phyloP scores from a whole-genome alignment of 495 filamentous ascomycete genomes.

The Hypoxylon trugodes region DNA sequence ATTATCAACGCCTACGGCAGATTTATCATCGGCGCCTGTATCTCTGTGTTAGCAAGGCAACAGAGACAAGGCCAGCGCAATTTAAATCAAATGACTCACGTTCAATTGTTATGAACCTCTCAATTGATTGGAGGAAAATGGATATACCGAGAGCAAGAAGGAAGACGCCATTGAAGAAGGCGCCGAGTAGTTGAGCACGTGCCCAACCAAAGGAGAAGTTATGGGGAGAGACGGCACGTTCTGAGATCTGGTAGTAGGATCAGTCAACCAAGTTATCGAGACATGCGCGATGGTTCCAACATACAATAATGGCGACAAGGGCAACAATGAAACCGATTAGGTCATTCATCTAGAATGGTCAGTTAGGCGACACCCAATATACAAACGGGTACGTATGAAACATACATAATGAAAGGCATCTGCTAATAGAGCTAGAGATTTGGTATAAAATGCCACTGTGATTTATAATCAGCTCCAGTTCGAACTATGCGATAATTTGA shows the following conservation, averaged over 20 bases:
- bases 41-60: constrained; percentile 54
- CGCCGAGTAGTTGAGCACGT: constrained; percentile 88
- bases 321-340: constrained; percentile 86
- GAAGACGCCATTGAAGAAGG: constrained; percentile 96
- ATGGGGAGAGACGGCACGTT: constrained; percentile 49
- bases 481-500: background rate
- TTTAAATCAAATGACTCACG: constrained; percentile 22
- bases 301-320: constrained; percentile 80
- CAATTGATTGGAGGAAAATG: constrained; percentile 91
- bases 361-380: background rate
- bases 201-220: constrained; percentile 75
- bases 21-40: too few species aligned
- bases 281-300: background rate
- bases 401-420: constrained; percentile 96
- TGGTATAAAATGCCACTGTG: constrained; percentile 78
- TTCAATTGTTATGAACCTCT: constrained; percentile 72
- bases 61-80: background rate
- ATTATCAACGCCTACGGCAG: constrained; percentile 65
- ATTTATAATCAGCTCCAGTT: constrained; percentile 5
- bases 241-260: constrained; percentile 50
- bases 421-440: constrained; percentile 89
- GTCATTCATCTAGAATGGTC: constrained; percentile 76
- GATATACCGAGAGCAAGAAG: constrained; percentile 88
- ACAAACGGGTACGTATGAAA: background rate
- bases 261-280: constrained; percentile 3